phyloP scores from a whole-genome alignment of 192 early-diverging fungal species.

The Endogone sp. region DNA sequence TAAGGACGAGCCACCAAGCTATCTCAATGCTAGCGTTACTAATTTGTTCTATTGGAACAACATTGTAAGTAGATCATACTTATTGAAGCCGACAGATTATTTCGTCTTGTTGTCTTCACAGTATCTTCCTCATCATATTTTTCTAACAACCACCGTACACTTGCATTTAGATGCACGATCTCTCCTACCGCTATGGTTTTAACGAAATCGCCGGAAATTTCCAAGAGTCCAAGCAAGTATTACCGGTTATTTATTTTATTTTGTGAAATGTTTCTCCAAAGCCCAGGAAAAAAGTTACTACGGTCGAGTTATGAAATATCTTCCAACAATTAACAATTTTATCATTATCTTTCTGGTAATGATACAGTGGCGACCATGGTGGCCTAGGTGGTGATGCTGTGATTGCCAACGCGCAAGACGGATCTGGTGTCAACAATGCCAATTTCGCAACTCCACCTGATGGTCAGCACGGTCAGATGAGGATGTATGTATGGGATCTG shows the following conservation, averaged over 20 bases:
- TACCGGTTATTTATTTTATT: too few species aligned
- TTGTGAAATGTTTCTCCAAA: too few species aligned
- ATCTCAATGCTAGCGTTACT: slow-evolving; percentile 74
- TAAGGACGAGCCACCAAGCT: slow-evolving; percentile 55
- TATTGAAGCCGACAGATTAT: too few species aligned
- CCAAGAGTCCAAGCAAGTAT: slow-evolving; percentile 89
- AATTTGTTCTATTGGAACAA: slow-evolving; percentile 96
- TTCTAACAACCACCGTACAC: background rate
- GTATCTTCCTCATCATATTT: too few species aligned
- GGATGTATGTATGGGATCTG: slow-evolving; percentile 94
- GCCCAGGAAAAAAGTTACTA: too few species aligned
- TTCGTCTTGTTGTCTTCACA: too few species aligned
- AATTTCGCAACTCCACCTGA: slow-evolving; percentile 96
- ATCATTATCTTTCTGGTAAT: too few species aligned
- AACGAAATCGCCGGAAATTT: slow-evolving; percentile 91
- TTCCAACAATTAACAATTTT: too few species aligned
- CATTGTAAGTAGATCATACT: slow-evolving; percentile 32
- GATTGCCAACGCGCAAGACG: slow-evolving; percentile 90
- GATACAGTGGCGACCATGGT: slow-evolving; percentile 74
- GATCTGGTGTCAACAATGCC: slow-evolving; percentile 88
- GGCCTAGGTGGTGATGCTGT: slow-evolving; percentile 81
- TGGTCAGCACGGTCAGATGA: slow-evolving; percentile 86
- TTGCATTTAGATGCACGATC: slow-evolving; percentile 69
- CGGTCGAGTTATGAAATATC: too few species aligned
- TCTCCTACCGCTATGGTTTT: slow-evolving; percentile 88